These are phyloP conservation scores for Arabidopsis lyrata DNA, from an alignment of 441 rosid species.

Conservation along the genomic window DNA sequence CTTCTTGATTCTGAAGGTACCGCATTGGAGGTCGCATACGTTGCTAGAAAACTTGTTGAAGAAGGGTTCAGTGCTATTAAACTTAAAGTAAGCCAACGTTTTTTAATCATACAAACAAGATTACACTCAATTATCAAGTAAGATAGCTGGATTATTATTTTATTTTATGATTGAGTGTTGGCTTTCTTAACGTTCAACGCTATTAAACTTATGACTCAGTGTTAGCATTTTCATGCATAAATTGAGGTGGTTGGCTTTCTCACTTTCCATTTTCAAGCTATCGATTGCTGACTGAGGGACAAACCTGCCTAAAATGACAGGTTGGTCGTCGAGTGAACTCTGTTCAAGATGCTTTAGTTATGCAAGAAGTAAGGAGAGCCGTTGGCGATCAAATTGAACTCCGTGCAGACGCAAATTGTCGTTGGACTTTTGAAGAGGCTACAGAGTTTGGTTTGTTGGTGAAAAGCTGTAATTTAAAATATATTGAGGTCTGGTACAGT, in stretches of 20 bases:
- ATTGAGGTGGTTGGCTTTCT: slow-evolving; percentile 22
- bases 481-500: slow-evolving; percentile 74
- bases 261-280: slow-evolving; percentile 21
- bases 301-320: slow-evolving; percentile 51
- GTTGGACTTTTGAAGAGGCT: slow-evolving; percentile 89
- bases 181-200: too few species aligned
- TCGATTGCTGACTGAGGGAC: slow-evolving; percentile 27
- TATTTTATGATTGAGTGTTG: background rate
- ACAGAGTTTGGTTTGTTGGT: slow-evolving; percentile 67
- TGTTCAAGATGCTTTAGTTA: slow-evolving; percentile 75
- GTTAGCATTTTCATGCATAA: slow-evolving; percentile 1
- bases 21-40: slow-evolving; percentile 73
- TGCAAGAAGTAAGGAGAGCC: slow-evolving; percentile 80
- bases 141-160: slow-evolving; percentile 16
- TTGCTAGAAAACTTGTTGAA: slow-evolving; percentile 72
- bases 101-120: slow-evolving; percentile 22
- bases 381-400: slow-evolving; percentile 74
- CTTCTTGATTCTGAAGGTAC: slow-evolving; percentile 83
- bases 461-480: slow-evolving; percentile 77
- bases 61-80: slow-evolving; percentile 90
- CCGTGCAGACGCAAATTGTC: slow-evolving; percentile 94
- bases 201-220: too few species aligned
- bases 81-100: slow-evolving; percentile 73
- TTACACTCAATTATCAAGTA: slow-evolving; percentile 33
- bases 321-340: slow-evolving; percentile 85